Evolutionary conservation across 768 basidiomycete species (phyloP).

Genomic region (Boletus rubroflammeus): DNA sequence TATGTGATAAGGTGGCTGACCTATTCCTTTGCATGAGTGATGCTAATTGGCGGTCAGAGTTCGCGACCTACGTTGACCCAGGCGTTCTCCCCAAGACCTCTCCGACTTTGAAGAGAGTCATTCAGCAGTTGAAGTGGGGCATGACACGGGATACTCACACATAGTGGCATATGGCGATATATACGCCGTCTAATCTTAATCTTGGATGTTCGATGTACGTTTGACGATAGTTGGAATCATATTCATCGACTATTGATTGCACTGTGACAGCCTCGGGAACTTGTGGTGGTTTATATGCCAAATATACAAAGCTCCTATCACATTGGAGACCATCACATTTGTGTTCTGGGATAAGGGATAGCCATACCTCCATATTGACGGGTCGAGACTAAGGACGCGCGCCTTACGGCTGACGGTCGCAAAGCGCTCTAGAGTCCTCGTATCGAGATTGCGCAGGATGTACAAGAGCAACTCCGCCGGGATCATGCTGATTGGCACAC

Average conservation of each 20-base stretch:
- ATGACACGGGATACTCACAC: constrained; percentile 46
- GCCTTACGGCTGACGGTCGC: constrained; percentile 71
- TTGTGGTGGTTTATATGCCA: constrained; percentile 74
- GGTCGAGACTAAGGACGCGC: constrained; percentile 65
- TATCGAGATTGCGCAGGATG: constrained; percentile 65
- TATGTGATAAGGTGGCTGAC: constrained; percentile 86
- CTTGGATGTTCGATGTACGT: constrained; percentile 83
- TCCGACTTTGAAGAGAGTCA: constrained; percentile 27
- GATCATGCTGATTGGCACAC: constrained; percentile 51
- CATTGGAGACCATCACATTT: constrained; percentile 5
- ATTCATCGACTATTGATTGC: constrained; percentile 46
- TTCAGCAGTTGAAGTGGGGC: background rate
- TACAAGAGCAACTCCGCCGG: constrained; percentile 76
- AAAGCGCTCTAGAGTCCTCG: constrained; percentile 71
- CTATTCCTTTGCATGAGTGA: constrained; percentile 35
- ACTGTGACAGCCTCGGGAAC: constrained; percentile 52
- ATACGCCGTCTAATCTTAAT: constrained; percentile 81
- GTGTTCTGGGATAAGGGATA: background rate
- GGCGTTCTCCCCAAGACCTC: constrained; percentile 75
- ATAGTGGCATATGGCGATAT: constrained; percentile 90
- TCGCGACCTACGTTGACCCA: constrained; percentile 75
- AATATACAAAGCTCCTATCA: constrained; percentile 56
- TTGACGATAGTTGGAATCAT: constrained; percentile 65
- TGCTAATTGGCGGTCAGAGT: background rate
- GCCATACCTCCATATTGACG: constrained; percentile 70